These are phyloP conservation scores for Obelidium mucronatum DNA, from an alignment of 192 early-diverging fungal species.

Conservation along the genomic window DNA sequence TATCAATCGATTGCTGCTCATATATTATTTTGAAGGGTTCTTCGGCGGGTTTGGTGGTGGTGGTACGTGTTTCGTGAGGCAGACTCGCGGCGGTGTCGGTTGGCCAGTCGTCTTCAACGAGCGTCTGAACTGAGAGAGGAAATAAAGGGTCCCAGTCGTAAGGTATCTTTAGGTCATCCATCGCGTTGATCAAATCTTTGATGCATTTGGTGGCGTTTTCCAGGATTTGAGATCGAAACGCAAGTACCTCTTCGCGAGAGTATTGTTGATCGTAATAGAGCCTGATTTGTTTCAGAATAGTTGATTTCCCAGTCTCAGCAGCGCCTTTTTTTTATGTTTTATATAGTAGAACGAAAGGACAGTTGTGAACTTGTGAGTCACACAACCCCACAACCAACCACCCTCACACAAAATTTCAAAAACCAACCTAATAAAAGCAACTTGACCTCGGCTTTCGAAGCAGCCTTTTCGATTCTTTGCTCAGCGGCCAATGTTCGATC, in stretches of 20 bases:
- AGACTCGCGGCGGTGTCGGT: background rate
- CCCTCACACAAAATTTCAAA: background rate
- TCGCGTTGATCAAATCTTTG: slow-evolving; percentile 43
- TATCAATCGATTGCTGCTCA: background rate
- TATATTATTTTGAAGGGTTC: background rate
- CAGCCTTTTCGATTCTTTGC: background rate
- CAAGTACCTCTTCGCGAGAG: slow-evolving; percentile 38
- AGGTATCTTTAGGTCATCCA: slow-evolving; percentile 43
- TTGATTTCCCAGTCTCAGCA: slow-evolving; percentile 59
- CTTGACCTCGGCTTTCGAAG: background rate
- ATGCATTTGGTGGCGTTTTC: slow-evolving; percentile 41
- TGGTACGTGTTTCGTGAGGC: background rate
- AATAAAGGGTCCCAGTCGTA: slow-evolving; percentile 45
- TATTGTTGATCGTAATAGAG: slow-evolving; percentile 47
- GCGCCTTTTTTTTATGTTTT: slow-evolving; percentile 45
- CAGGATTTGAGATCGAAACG: slow-evolving; percentile 40
- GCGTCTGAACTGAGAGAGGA: background rate
- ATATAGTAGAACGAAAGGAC: too few species aligned
- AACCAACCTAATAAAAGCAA: background rate
- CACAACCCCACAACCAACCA: background rate
- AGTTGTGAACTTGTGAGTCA: slow-evolving; percentile 4
- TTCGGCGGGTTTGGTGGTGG: background rate
- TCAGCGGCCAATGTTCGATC: background rate
- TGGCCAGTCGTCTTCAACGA: too few species aligned
- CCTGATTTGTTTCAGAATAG: slow-evolving; percentile 54